These are phyloP conservation scores for Diutina sp. DNA, from an alignment of 1,139 yeast species.

Conservation along the genomic window DNA sequence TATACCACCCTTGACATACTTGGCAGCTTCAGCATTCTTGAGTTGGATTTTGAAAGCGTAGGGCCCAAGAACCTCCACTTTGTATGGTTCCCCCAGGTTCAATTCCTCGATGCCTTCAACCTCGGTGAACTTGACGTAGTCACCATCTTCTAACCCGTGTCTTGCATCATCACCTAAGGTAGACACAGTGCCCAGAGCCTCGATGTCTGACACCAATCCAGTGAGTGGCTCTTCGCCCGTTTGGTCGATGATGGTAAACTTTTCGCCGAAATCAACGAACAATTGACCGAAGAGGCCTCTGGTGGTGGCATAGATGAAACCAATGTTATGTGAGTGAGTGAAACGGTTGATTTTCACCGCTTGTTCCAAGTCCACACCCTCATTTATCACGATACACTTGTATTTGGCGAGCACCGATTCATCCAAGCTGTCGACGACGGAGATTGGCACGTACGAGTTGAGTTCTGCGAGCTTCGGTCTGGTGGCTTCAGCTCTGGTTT, in stretches of 20 bases:
- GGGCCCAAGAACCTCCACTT: slow-evolving; percentile 84
- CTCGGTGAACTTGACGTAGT: slow-evolving; percentile 79
- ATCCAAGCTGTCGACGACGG: slow-evolving; percentile 46
- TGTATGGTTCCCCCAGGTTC: slow-evolving; percentile 60
- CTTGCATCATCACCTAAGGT: slow-evolving; percentile 86
- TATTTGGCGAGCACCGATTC: slow-evolving; percentile 37
- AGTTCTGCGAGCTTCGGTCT: slow-evolving; percentile 61
- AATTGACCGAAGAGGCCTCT: slow-evolving; percentile 83
- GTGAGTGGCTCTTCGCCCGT: slow-evolving; percentile 87
- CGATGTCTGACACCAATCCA: slow-evolving; percentile 85
- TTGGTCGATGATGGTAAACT: slow-evolving; percentile 68
- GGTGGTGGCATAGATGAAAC: slow-evolving; percentile 70
- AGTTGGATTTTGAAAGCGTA: slow-evolving; percentile 61
- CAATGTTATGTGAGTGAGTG: slow-evolving; percentile 63
- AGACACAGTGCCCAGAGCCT: slow-evolving; percentile 62
- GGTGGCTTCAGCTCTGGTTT: slow-evolving; percentile 63
- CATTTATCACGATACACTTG: slow-evolving; percentile 78
- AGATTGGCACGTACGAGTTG: slow-evolving; percentile 80
- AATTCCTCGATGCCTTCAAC: slow-evolving; percentile 59
- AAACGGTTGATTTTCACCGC: slow-evolving; percentile 65
- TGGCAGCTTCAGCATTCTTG: slow-evolving; percentile 5
- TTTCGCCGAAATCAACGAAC: slow-evolving; percentile 82
- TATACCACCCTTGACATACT: slow-evolving; percentile 73
- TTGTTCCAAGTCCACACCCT: slow-evolving; percentile 50
- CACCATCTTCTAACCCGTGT: slow-evolving; percentile 91